These are phyloP conservation scores for Kazachstania bromeliacearum DNA, from an alignment of 805 yeast species.

Conservation along the genomic window DNA sequence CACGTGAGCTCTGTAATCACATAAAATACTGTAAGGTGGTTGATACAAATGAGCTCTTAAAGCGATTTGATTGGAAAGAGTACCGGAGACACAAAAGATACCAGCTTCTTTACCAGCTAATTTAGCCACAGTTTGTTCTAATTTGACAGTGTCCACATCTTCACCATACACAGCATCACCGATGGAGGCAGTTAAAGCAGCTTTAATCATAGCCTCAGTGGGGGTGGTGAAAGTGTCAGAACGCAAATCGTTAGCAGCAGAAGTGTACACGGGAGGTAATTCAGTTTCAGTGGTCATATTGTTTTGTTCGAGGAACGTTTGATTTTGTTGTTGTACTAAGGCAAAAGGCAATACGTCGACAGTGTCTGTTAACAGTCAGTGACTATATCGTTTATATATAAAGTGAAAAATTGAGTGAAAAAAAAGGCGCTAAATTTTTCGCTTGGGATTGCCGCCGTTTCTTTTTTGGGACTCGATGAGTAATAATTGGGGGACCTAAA, in stretches of 20 bases:
- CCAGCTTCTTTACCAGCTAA: conserved; percentile 77
- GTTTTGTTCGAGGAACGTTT: conserved; percentile 4
- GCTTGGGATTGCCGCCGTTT: background rate
- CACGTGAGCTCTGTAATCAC: conserved; percentile 82
- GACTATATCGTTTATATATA: no score
- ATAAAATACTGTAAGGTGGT: conserved; percentile 68
- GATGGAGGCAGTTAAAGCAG: conserved; percentile 45
- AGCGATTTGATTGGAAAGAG: conserved; percentile 82
- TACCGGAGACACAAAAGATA: conserved; percentile 78
- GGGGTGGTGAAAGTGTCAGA: conserved; percentile 92
- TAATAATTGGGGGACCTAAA: background rate
- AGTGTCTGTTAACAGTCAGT: background rate
- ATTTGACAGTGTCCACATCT: conserved; percentile 55
- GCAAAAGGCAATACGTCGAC: background rate
- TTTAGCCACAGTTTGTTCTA: conserved; percentile 56
- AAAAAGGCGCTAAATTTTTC: no score
- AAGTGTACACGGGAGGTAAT: conserved; percentile 21
- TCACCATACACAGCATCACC: conserved; percentile 91
- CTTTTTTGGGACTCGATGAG: background rate
- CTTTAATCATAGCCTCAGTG: conserved; percentile 57
- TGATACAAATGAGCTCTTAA: conserved; percentile 63
- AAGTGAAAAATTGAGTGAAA: no score
- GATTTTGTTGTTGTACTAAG: background rate
- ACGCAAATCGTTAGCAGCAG: conserved; percentile 43
- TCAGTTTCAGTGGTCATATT: conserved; percentile 18